Evolutionary conservation across 2,329 filamentous ascomycete species (phyloP).

Genomic region (Hypoxylon sp.): DNA sequence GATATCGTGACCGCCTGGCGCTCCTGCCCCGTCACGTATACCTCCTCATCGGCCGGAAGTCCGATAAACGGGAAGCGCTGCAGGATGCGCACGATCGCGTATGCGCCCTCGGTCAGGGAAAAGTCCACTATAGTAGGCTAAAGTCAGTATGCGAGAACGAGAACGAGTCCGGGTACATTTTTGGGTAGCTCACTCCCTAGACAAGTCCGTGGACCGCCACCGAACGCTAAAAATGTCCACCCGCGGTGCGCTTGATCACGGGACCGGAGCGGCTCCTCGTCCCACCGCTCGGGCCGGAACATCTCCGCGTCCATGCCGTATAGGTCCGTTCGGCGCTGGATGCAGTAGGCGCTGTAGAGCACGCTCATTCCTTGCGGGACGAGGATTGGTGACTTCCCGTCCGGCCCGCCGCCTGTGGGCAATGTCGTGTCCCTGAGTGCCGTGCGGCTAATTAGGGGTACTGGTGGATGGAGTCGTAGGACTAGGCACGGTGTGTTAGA

Average conservation of each 20-base stretch:
- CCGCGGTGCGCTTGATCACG: conserved; percentile 38
- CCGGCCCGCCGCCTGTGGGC: conserved; percentile 44
- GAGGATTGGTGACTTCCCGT: conserved; percentile 43
- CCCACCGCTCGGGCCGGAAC: conserved; percentile 62
- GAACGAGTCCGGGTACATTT: not conserved
- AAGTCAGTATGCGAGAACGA: not conserved
- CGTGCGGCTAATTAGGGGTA: conserved; percentile 43
- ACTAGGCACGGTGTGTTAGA: conserved; percentile 2
- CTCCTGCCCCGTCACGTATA: conserved; percentile 41
- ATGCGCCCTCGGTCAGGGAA: conserved; percentile 44
- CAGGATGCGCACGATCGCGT: conserved; percentile 42
- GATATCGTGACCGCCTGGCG: conserved; percentile 42
- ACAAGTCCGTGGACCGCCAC: conserved; percentile 45
- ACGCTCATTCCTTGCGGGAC: conserved; percentile 54
- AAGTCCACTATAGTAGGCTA: conserved; percentile 41
- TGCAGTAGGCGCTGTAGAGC: conserved; percentile 57
- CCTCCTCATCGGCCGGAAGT: conserved; percentile 38
- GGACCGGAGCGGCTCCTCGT: conserved; percentile 39
- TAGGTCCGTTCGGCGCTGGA: conserved; percentile 57
- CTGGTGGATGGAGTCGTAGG: conserved; percentile 43
- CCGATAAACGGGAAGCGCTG: conserved; percentile 41
- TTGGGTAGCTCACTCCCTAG: conserved; percentile 41
- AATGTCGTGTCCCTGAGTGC: conserved; percentile 42
- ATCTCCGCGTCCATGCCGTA: conserved; percentile 55
- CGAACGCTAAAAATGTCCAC: conserved; percentile 46